Evolutionary conservation across 176 grass and related monocot genomes (phyloP).

Genomic region (Coix lacrymajobi): DNA sequence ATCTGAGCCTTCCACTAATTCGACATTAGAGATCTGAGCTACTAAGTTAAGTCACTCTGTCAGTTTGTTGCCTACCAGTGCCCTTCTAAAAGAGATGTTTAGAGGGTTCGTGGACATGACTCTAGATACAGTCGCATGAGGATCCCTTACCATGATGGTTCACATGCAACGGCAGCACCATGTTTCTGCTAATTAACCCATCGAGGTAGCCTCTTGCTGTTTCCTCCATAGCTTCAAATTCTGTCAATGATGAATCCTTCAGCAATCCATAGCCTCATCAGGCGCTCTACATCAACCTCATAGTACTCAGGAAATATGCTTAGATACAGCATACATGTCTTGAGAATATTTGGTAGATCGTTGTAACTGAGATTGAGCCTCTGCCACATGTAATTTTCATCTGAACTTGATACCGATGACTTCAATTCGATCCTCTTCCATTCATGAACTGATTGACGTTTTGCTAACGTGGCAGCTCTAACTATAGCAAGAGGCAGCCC

Average conservation of each 20-base stretch:
- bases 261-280: conserved; percentile 30
- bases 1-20: too few relatives aligned
- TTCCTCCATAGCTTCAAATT: not conserved
- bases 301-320: conserved; percentile 34
- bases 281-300: conserved; percentile 10
- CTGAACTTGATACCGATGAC: not conserved
- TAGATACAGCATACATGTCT: conserved; percentile 22
- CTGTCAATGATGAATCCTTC: conserved; percentile 15
- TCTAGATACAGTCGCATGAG: too few relatives aligned
- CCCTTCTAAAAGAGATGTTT: too few relatives aligned
- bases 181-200: conserved; percentile 27
- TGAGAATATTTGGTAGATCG: conserved; percentile 29
- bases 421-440: not conserved
- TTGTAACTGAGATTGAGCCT: conserved; percentile 31
- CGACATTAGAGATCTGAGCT: too few relatives aligned
- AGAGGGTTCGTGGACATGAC: too few relatives aligned
- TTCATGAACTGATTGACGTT: not conserved
- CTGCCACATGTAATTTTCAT: not conserved
- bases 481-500: conserved; percentile 23
- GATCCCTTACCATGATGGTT: conserved; percentile 15
- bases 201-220: conserved; percentile 1
- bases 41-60: too few relatives aligned
- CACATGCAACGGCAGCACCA: conserved; percentile 7
- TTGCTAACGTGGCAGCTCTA: not conserved
- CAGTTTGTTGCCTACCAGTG: too few relatives aligned